Conservation (phyloP, 352 stramenopile genomes). For the Pythium dissotocum region DNA sequence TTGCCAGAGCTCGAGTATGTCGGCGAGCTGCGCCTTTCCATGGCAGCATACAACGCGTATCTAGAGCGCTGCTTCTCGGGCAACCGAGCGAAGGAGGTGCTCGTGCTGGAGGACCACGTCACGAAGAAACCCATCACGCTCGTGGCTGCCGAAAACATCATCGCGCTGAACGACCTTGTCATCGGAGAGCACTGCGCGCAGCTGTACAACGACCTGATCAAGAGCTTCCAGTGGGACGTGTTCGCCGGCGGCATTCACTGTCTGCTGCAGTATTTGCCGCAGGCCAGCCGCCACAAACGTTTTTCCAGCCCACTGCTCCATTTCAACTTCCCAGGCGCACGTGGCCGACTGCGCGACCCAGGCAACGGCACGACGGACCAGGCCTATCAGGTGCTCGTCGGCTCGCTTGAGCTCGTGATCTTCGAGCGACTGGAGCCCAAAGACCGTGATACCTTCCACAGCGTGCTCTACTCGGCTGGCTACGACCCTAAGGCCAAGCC, state of each 20-base stretch:
- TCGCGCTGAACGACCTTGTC: conserved; percentile 68
- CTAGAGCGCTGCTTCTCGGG: conserved; percentile 73
- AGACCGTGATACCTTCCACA: conserved; percentile 58
- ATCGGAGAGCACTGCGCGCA: conserved; percentile 69
- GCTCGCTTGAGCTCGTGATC: conserved; percentile 82
- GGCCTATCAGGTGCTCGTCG: conserved; percentile 74
- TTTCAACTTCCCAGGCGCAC: conserved; percentile 74
- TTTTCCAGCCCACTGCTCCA: conserved; percentile 73
- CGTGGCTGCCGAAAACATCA: conserved; percentile 70
- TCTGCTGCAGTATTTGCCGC: conserved; percentile 77
- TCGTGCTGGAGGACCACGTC: conserved; percentile 66
- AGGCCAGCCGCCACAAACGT: conserved; percentile 57
- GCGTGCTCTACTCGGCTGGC: conserved; percentile 56
- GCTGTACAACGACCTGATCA: conserved; percentile 78
- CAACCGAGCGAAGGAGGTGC: conserved; percentile 50
- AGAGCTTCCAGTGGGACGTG: conserved; percentile 84
- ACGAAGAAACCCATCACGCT: conserved; percentile 74
- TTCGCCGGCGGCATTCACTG: conserved; percentile 84
- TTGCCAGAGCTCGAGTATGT: conserved; percentile 68
- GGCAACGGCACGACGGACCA: conserved; percentile 82
- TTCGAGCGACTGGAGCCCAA: conserved; percentile 77
- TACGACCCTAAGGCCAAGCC: conserved; percentile 64
- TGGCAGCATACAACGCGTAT: conserved; percentile 77
- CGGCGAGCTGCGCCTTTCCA: conserved; percentile 64
- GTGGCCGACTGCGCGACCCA: conserved; percentile 57